Evolutionary conservation across 805 yeast species (phyloP).

Genomic region (fission yeast (Schizosaccharomyces pombe)): DNA sequence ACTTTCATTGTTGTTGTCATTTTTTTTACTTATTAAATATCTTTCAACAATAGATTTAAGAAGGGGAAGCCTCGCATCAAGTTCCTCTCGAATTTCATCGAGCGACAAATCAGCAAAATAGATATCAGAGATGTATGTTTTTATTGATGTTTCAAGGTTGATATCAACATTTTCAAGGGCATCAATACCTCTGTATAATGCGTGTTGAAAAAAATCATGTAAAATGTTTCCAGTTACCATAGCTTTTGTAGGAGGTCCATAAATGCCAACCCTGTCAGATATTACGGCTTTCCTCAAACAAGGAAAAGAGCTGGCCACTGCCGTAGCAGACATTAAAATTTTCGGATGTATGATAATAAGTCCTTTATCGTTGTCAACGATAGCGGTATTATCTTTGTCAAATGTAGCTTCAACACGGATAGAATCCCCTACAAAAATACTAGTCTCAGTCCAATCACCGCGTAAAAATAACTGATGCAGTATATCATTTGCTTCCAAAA

Average conservation of each 20-base stretch:
- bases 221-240: slow-evolving; percentile 61
- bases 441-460: neutral
- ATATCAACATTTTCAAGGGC: slow-evolving; percentile 19
- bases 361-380: slow-evolving; percentile 30
- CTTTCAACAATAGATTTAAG: neutral
- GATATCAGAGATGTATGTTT: slow-evolving; percentile 12
- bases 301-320: slow-evolving; percentile 47
- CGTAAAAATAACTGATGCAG: neutral
- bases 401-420: neutral
- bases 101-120: slow-evolving; percentile 7
- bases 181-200: slow-evolving; percentile 22
- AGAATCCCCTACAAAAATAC: neutral
- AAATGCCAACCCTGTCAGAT: slow-evolving; percentile 29
- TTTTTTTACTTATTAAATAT: slow-evolving; percentile 8
- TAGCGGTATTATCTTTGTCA: neutral
- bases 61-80: neutral
- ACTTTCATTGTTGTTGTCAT: neutral
- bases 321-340: slow-evolving; percentile 53
- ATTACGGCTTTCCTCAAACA: slow-evolving; percentile 57
- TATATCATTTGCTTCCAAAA: neutral
- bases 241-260: slow-evolving; percentile 41
- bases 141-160: slow-evolving; percentile 10
- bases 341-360: slow-evolving; percentile 73
- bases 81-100: slow-evolving; percentile 3
- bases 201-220: slow-evolving; percentile 49